Evolutionary conservation across 169 alveolate species (phyloP).

Genomic region (Plasmodium vinckei): DNA sequence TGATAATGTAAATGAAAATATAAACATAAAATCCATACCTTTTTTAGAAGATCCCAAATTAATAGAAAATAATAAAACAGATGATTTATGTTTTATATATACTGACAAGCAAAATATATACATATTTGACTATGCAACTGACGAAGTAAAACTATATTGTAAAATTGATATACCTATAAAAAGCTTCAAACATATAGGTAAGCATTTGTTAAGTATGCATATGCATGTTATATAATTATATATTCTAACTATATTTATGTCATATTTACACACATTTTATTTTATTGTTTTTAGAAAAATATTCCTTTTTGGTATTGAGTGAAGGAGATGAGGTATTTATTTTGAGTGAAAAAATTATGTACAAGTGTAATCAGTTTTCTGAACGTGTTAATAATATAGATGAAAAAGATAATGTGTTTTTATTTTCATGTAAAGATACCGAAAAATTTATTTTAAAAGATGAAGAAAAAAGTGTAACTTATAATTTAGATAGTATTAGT

Average conservation of each 20-base stretch:
- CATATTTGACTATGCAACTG: conserved; percentile 54
- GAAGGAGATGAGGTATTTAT: conserved; percentile 25
- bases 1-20: conserved; percentile 50
- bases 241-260: not conserved
- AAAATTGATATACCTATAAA: not conserved
- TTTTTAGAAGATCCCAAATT: conserved; percentile 39
- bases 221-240: not conserved
- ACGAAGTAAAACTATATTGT: conserved; percentile 34
- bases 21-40: conserved; percentile 55
- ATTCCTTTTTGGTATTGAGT: conserved; percentile 17
- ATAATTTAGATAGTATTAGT: conserved; percentile 27
- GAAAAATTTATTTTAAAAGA: conserved; percentile 65
- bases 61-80: conserved; percentile 62
- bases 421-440: conserved; percentile 31
- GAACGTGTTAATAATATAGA: conserved; percentile 30
- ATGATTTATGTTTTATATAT: conserved; percentile 37
- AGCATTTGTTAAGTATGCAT: not conserved
- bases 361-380: conserved; percentile 31
- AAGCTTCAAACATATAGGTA: conserved; percentile 45
- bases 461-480: conserved; percentile 4
- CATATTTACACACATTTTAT: not conserved
- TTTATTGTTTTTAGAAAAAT: conserved; percentile 7
- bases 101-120: conserved; percentile 45
- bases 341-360: conserved; percentile 10
- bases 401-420: conserved; percentile 60